These are phyloP conservation scores for Hypoxylon intermedium DNA, from an alignment of 495 filamentous ascomycete genomes.

Conservation along the genomic window DNA sequence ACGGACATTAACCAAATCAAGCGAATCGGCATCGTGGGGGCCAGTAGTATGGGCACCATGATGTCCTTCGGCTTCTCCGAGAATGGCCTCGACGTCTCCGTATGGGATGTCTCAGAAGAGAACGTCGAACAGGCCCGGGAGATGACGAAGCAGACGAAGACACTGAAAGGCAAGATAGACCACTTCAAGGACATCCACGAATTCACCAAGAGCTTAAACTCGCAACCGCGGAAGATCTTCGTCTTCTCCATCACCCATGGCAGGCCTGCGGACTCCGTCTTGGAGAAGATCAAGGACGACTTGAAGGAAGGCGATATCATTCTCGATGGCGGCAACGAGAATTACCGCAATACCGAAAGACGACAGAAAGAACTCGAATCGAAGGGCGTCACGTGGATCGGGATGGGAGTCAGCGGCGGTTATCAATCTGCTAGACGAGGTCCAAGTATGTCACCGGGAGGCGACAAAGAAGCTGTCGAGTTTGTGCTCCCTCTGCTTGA, in stretches of 20 bases:
- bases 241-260: constrained; percentile 76
- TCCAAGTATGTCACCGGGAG: constrained; percentile 71
- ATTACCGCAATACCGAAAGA: constrained; percentile 71
- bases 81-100: constrained; percentile 26
- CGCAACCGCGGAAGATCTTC: constrained; percentile 55
- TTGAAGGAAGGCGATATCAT: constrained; percentile 71
- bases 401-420: constrained; percentile 72
- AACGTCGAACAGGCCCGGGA: constrained; percentile 24
- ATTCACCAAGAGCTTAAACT: constrained; percentile 26
- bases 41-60: constrained; percentile 32
- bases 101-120: constrained; percentile 30
- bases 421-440: constrained; percentile 72
- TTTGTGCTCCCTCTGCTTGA: constrained; percentile 69
- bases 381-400: constrained; percentile 68
- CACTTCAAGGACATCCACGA: constrained; percentile 31
- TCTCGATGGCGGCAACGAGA: constrained; percentile 75
- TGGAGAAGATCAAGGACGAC: constrained; percentile 62
- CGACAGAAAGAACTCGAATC: constrained; percentile 63
- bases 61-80: constrained; percentile 36
- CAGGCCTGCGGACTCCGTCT: constrained; percentile 68
- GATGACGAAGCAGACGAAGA: constrained; percentile 24
- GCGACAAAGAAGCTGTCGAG: constrained; percentile 62
- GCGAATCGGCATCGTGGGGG: constrained; percentile 30
- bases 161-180: constrained; percentile 28
- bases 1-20: constrained; percentile 22